Evolutionary conservation across 139 green algal genomes (phyloP).

Genomic region (Dunaliella primolecta): DNA sequence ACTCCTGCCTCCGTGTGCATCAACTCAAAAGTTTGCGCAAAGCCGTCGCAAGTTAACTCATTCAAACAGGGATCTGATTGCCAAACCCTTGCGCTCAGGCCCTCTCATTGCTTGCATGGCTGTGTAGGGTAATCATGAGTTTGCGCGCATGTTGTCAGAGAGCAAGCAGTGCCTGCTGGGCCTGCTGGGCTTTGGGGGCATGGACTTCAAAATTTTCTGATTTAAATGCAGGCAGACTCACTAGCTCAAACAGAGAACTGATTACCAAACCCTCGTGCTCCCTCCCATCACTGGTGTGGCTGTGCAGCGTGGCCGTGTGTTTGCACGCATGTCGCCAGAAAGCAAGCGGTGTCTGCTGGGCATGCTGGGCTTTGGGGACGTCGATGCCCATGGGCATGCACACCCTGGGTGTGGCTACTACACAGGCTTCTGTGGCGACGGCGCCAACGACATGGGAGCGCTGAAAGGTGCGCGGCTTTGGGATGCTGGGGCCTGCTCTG

Average conservation of each 20-base stretch:
- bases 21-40: too few species aligned
- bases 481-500: too few species aligned
- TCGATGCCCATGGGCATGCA: constrained; percentile 1
- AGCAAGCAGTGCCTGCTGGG: constrained; percentile 23
- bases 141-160: constrained; percentile 16
- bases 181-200: constrained; percentile 22
- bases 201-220: too few species aligned
- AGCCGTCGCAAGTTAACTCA: too few species aligned
- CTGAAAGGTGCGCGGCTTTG: constrained; percentile 19
- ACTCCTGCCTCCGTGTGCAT: too few species aligned
- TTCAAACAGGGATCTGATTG: too few species aligned
- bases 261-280: too few species aligned
- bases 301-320: constrained; percentile 16
- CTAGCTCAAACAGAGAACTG: too few species aligned
- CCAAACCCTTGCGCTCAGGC: too few species aligned
- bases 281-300: too few species aligned
- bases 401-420: constrained; percentile 26
- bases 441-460: constrained; percentile 33
- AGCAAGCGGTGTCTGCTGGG: constrained; percentile 22
- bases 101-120: too few species aligned
- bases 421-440: constrained; percentile 37
- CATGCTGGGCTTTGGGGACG: constrained; percentile 22
- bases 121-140: constrained; percentile 9
- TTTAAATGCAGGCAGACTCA: too few species aligned
- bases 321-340: constrained; percentile 17